Percentiles rank a stretch among this genome's conserved stretches.
Evolutionary conservation across 345 rosid species (phyloP).

Genomic region (Nasturtium officinale): DNA sequence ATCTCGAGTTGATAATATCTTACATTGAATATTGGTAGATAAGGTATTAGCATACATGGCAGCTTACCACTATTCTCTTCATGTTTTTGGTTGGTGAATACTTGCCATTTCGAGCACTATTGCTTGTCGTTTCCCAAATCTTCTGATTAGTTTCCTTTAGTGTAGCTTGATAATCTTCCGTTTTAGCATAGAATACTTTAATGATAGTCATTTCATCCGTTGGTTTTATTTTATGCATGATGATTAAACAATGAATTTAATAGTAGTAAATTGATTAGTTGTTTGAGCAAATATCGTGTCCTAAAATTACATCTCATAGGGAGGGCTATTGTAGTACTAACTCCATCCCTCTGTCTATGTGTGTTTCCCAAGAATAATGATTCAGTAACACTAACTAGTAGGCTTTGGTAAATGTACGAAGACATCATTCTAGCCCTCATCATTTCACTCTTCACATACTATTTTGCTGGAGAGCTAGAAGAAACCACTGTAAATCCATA

Average conservation of each 20-base stretch:
- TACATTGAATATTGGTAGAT: background rate
- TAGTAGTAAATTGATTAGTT: constrained; percentile 6
- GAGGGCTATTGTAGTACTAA: constrained; percentile 14
- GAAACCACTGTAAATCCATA: constrained; percentile 23
- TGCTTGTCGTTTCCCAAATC: background rate
- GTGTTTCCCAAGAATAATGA: constrained; percentile 3
- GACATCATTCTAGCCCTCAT: too few species aligned
- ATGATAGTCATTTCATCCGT: constrained; percentile 3
- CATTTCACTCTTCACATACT: constrained; percentile 13
- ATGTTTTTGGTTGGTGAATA: background rate
- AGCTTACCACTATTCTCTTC: too few species aligned
- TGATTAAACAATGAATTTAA: background rate
- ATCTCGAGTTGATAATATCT: background rate
- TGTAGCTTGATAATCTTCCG: background rate
- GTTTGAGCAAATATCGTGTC: background rate
- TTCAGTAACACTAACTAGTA: background rate
- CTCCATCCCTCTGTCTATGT: background rate
- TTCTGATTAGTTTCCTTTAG: constrained; percentile 7
- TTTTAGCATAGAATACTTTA: background rate
- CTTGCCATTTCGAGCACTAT: constrained; percentile 11
- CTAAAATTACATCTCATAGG: background rate
- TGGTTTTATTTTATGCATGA: background rate
- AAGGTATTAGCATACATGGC: background rate
- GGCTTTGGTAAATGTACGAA: background rate
- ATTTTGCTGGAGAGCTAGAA: constrained; percentile 12